Conservation (phyloP, 1,284 basidiomycete genomes). For the Trametes pubescens region DNA sequence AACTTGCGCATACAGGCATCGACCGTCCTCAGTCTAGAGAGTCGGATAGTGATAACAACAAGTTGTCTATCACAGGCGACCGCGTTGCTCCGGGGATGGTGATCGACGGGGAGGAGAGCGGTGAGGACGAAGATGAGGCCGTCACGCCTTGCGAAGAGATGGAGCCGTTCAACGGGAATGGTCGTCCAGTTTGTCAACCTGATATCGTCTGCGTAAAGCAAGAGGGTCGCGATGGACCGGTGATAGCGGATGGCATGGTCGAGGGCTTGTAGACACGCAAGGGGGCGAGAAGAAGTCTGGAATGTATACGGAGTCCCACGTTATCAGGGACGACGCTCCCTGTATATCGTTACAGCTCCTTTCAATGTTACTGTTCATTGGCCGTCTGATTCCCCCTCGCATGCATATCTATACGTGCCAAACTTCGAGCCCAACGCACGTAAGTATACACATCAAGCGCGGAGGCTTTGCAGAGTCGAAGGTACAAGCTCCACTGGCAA, state of each 20-base stretch:
- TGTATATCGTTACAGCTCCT: background rate
- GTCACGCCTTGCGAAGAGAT: slow-evolving; percentile 18
- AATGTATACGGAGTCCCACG: background rate
- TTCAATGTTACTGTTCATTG: background rate
- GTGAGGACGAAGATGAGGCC: slow-evolving; percentile 17
- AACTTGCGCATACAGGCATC: no score
- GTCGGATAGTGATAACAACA: background rate
- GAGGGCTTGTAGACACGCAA: background rate
- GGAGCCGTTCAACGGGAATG: background rate
- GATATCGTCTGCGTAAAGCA: background rate
- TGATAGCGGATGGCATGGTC: background rate
- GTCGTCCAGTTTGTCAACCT: background rate
- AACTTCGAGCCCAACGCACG: no score
- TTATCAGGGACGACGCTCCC: background rate
- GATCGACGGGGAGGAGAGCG: slow-evolving; percentile 12
- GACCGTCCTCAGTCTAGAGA: no score
- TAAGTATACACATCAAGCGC: background rate
- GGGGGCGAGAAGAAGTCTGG: background rate
- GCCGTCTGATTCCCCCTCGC: no score
- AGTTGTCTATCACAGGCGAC: background rate
- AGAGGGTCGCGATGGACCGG: background rate
- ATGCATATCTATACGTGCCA: no score
- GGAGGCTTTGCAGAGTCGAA: slow-evolving; percentile 18
- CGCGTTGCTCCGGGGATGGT: background rate
- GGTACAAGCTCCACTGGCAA: slow-evolving; percentile 54